Conservation (phyloP, 805 yeast species). For the Saturnispora galanensis region DNA sequence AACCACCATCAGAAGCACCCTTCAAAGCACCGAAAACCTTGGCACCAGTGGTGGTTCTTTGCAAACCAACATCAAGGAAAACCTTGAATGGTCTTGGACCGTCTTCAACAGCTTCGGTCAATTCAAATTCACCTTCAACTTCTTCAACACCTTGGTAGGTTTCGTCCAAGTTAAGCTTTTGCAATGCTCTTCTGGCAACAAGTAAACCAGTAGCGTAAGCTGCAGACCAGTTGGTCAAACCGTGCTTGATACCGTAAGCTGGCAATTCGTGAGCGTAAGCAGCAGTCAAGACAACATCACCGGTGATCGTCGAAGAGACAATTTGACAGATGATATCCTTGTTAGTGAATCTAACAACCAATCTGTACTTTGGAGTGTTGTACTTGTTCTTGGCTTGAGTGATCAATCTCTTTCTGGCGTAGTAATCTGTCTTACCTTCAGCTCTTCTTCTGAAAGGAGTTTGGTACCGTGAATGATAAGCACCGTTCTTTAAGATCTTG, state of each 20-base stretch:
- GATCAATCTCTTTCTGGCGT: slow-evolving; percentile 99
- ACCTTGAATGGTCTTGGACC: slow-evolving; percentile 99
- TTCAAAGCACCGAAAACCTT: slow-evolving; percentile 98
- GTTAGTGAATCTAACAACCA: slow-evolving; percentile 99
- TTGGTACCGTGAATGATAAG: slow-evolving; percentile 99
- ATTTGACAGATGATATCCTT: slow-evolving; percentile 98
- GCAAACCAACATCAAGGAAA: slow-evolving; percentile 97
- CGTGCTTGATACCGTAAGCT: slow-evolving; percentile 93
- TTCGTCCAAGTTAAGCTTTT: slow-evolving; percentile 97
- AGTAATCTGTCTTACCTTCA: slow-evolving; percentile 99
- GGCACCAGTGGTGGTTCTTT: slow-evolving; percentile 99
- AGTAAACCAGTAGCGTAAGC: slow-evolving; percentile 98
- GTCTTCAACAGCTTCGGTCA: slow-evolving; percentile 98
- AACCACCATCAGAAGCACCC: slow-evolving; percentile 99
- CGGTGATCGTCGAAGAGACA: slow-evolving; percentile 91
- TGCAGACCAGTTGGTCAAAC: slow-evolving; percentile 99
- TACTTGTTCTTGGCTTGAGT: slow-evolving; percentile 99
- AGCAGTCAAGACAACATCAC: slow-evolving; percentile 92
- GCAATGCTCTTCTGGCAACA: slow-evolving; percentile 97
- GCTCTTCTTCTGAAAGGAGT: slow-evolving; percentile 99
- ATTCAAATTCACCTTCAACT: slow-evolving; percentile 97
- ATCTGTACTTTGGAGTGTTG: slow-evolving; percentile 99
- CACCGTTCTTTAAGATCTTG: slow-evolving; percentile 39
- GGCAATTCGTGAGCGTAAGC: slow-evolving; percentile 99
- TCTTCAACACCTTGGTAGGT: slow-evolving; percentile 98